These are phyloP conservation scores for Omphalotus olearius DNA, from an alignment of 1,284 basidiomycete species.

Conservation along the genomic window DNA sequence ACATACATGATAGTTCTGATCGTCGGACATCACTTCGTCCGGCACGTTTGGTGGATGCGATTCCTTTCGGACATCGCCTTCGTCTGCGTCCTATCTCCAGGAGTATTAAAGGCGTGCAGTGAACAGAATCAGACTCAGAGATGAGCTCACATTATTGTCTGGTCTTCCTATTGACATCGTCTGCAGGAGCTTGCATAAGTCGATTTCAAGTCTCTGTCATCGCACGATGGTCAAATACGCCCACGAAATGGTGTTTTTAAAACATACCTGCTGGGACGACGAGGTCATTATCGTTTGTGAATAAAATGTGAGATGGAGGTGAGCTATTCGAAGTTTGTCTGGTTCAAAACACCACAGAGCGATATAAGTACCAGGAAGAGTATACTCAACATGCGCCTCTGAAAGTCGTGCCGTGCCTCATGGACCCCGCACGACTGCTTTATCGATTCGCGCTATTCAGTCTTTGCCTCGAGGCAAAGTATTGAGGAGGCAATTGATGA, in stretches of 20 bases:
- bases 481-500: too few species aligned
- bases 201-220: slow-evolving; percentile 15
- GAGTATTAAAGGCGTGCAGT: slow-evolving; percentile 2
- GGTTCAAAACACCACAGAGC: neutral
- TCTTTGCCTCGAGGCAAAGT: slow-evolving; percentile 2
- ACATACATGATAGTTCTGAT: slow-evolving; percentile 35
- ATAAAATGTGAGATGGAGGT: neutral
- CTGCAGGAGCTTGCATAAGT: slow-evolving; percentile 45
- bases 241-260: neutral
- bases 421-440: neutral
- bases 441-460: neutral
- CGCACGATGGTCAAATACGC: neutral
- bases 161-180: slow-evolving; percentile 40
- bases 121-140: slow-evolving; percentile 20
- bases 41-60: slow-evolving; percentile 11
- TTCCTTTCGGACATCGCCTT: slow-evolving; percentile 15
- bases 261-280: slow-evolving; percentile 4
- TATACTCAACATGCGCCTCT: neutral
- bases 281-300: slow-evolving; percentile 3
- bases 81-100: slow-evolving; percentile 37
- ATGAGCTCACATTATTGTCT: slow-evolving; percentile 26
- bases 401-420: slow-evolving; percentile 1
- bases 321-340: neutral
- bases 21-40: slow-evolving; percentile 34
- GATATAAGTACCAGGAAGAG: neutral